phyloP scores from a whole-genome alignment of 139 green algal species.

The Micromonas pusilla region DNA sequence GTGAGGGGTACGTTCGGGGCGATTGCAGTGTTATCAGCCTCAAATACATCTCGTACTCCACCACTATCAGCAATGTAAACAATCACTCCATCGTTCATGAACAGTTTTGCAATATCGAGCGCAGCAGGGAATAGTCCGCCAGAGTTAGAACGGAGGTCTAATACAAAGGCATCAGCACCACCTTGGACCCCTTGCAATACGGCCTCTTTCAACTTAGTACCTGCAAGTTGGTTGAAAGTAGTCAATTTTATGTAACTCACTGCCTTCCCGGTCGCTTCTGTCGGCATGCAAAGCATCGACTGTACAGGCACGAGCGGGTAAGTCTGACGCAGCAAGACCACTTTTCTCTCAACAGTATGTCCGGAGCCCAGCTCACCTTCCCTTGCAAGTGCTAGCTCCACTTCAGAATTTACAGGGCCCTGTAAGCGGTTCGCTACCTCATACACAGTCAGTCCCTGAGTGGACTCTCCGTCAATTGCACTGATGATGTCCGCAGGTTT shows the following conservation, averaged over 20 bases:
- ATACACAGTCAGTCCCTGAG: slow-evolving; percentile 69
- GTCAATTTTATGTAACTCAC: slow-evolving; percentile 80
- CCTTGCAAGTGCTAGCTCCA: slow-evolving; percentile 20
- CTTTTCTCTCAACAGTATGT: background rate
- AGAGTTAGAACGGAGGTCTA: slow-evolving; percentile 93
- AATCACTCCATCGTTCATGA: slow-evolving; percentile 69
- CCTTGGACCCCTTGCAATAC: slow-evolving; percentile 46
- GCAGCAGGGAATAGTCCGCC: slow-evolving; percentile 88
- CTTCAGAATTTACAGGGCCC: slow-evolving; percentile 53
- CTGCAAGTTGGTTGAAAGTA: slow-evolving; percentile 76
- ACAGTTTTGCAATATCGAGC: slow-evolving; percentile 73
- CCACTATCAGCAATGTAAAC: slow-evolving; percentile 87
- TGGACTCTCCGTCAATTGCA: slow-evolving; percentile 63
- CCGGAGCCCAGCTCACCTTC: background rate
- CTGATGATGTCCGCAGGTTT: slow-evolving; percentile 68
- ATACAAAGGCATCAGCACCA: slow-evolving; percentile 53
- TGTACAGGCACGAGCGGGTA: slow-evolving; percentile 70
- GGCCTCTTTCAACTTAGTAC: slow-evolving; percentile 48
- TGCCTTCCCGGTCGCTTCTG: background rate
- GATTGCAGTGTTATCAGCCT: slow-evolving; percentile 44
- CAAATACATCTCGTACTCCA: slow-evolving; percentile 83
- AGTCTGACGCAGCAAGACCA: slow-evolving; percentile 29
- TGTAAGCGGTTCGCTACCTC: slow-evolving; percentile 60
- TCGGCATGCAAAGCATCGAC: slow-evolving; percentile 48
- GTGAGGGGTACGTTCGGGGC: background rate